These are phyloP conservation scores for Aspergillus fischeri DNA, from an alignment of 2,329 filamentous ascomycete species.

Conservation along the genomic window DNA sequence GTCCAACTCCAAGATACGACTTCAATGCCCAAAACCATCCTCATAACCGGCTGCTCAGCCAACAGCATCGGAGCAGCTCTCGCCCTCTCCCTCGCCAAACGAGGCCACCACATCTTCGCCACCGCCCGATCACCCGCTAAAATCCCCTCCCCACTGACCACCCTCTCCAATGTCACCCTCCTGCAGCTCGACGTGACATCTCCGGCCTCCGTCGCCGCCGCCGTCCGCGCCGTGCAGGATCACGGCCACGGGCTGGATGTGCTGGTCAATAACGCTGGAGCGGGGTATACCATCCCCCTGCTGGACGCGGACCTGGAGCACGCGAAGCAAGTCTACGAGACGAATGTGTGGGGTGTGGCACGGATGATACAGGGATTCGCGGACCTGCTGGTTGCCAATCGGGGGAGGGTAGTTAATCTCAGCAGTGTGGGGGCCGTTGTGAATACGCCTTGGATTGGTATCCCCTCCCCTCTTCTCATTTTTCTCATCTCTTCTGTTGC, in stretches of 20 bases:
- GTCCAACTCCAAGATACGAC: too few species aligned
- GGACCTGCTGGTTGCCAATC: conserved; percentile 18
- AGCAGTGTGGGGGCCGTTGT: conserved; percentile 15
- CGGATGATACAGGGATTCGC: conserved; percentile 25
- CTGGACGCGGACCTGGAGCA: conserved; percentile 19
- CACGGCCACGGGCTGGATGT: conserved; percentile 30
- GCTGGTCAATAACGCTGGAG: conserved; percentile 41
- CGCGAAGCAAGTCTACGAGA: conserved; percentile 27
- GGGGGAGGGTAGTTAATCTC: conserved; percentile 26
- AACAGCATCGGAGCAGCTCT: conserved; percentile 42
- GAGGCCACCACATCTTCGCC: conserved; percentile 40
- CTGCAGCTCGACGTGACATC: conserved; percentile 24
- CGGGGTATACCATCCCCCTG: conserved; percentile 22
- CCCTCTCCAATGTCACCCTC: conserved; percentile 19
- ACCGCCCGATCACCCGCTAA: conserved; percentile 38
- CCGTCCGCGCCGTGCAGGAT: conserved; percentile 12
- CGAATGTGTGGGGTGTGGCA: conserved; percentile 31
- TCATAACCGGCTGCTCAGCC: conserved; percentile 28
- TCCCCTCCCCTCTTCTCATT: too few species aligned
- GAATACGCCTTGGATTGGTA: conserved; percentile 34
- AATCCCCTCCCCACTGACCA: conserved; percentile 20
- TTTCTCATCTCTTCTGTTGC: not conserved
- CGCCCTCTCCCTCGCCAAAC: conserved; percentile 33
- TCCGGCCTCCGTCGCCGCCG: conserved; percentile 14
- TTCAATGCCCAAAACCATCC: not conserved